Evolutionary conservation across 176 grass and related monocot genomes (phyloP).

Genomic region (Tillandsia fasciculata): DNA sequence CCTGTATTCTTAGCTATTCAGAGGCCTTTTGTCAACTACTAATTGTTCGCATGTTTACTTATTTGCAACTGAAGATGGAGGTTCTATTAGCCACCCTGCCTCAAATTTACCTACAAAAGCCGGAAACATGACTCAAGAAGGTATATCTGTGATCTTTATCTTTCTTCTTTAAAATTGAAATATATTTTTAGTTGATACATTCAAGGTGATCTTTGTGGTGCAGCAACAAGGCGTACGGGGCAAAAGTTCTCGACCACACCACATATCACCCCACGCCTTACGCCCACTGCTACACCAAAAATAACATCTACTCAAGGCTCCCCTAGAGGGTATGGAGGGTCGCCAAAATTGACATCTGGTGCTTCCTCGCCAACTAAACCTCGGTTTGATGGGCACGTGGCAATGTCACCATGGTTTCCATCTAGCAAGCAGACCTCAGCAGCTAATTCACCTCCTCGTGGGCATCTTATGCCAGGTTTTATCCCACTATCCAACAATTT

Average conservation of each 20-base stretch:
- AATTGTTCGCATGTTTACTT: background rate
- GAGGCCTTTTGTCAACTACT: background rate
- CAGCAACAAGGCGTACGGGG: constrained; percentile 31
- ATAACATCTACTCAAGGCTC: constrained; percentile 51
- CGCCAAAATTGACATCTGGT: constrained; percentile 72
- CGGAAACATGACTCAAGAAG: constrained; percentile 45
- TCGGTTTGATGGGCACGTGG: constrained; percentile 43
- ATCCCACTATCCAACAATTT: background rate
- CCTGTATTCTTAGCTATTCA: background rate
- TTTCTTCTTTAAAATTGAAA: background rate
- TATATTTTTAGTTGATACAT: constrained; percentile 3
- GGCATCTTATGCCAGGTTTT: constrained; percentile 58
- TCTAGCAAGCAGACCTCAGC: constrained; percentile 86
- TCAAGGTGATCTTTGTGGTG: constrained; percentile 29
- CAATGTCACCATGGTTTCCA: constrained; percentile 87
- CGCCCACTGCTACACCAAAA: constrained; percentile 47
- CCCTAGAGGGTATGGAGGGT: constrained; percentile 43
- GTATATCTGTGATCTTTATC: constrained; percentile 14
- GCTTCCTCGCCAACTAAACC: constrained; percentile 57
- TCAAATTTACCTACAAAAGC: constrained; percentile 24
- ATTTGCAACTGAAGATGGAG: constrained; percentile 44
- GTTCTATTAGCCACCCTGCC: constrained; percentile 14
- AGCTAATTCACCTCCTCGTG: constrained; percentile 60
- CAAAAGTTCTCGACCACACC: constrained; percentile 41
- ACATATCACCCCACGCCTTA: constrained; percentile 44